Base-by-base conservation (phyloP, 2,329 filamentous ascomycete genomes). In the Colletotrichum abscissum region DNA sequence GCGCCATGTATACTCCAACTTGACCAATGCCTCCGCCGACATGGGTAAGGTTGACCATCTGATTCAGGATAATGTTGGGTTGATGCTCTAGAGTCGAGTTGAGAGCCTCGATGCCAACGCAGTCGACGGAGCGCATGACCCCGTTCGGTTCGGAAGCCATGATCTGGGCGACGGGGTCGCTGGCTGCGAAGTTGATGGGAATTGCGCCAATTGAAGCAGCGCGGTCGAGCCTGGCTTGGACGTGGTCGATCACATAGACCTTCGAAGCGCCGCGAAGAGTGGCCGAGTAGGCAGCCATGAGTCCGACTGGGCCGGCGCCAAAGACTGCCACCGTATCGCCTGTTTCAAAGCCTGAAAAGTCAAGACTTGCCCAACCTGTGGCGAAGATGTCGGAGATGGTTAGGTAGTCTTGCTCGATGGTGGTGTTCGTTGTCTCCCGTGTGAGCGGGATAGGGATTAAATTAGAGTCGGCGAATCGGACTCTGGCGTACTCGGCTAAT, bases 391-490 rank as follows among this genome's bases (percentile, higher is more conserved):
- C 83, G 28, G 84, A 84, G 0, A 86, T 78, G 3, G 86, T 78
- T 63, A 88, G 88, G 75, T 90, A 92, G 76, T 92, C 90, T 0
- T 86, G 84, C 77, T 92, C 90, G 59, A 90, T 83, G 74, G 91
- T 88, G 16, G 82, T 90, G 0, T 90, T 90, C 16, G 64, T 4
- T 4, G 55, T 67, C 33, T 54, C 11, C 12, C 26, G 16, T 12
- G 54, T 67, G 7, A 59, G 22, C 1, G 91, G 91, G 1, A 93
- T 81, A 64, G 87, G 87, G 35, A 93, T 80, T 5, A 88, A 88
- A 73, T 92, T 93, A 81, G 92, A 92, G 77, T 93, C 91, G 1
- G 91, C 91, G 72, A 89, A 92, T 0, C 91, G 91, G 2, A 93
- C 88, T 2, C 90, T 85, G 22, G 92, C 82, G 72, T 90, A 93